phyloP scores from a whole-genome alignment of 257 asterid species.

The Solanum bulbocastanum region DNA sequence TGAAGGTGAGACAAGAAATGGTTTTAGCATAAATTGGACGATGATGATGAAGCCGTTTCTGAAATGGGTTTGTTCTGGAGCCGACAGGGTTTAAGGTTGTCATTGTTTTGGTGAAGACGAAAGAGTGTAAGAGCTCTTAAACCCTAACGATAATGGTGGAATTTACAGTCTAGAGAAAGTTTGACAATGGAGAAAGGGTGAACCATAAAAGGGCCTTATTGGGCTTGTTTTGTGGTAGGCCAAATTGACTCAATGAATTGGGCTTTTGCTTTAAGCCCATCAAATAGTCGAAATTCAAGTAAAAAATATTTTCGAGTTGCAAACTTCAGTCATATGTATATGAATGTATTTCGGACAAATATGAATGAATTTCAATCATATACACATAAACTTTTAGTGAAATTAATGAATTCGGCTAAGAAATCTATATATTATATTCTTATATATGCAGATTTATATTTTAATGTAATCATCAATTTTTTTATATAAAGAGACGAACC shows the following conservation, averaged over 20 bases:
- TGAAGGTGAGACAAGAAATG: constrained; percentile 17
- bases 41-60: constrained; percentile 2
- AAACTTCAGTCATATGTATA: too few species aligned
- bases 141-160: not conserved
- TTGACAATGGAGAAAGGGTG: not conserved
- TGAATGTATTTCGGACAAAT: too few species aligned
- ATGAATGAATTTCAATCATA: too few species aligned
- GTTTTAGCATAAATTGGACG: constrained; percentile 14
- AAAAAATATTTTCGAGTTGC: too few species aligned
- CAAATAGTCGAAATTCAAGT: too few species aligned
- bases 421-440: too few species aligned
- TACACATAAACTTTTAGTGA: too few species aligned
- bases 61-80: constrained; percentile 5
- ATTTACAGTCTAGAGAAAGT: not conserved
- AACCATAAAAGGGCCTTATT: too few species aligned
- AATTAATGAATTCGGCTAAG: too few species aligned
- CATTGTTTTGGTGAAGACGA: constrained; percentile 3
- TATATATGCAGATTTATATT: too few species aligned
- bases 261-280: not conserved
- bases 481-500: too few species aligned
- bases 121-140: not conserved
- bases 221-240: not conserved
- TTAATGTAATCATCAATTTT: too few species aligned
- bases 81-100: constrained; percentile 10
- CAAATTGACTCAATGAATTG: not conserved